Conservation (phyloP, 768 basidiomycete genomes). For the Trametes meyenii region DNA sequence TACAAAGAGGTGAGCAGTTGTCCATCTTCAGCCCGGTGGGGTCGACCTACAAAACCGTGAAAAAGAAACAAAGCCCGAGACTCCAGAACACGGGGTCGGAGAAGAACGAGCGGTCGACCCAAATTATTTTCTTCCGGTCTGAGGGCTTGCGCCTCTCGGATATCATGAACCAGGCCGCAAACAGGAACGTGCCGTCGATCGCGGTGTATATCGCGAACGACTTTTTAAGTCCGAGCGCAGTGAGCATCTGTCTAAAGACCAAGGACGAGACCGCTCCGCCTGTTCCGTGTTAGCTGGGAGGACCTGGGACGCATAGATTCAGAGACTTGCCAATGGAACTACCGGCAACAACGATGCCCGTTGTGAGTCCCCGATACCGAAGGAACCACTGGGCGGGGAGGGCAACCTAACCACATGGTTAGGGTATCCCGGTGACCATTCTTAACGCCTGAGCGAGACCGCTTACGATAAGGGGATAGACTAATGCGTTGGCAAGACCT, state of each 20-base stretch:
- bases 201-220: constrained; percentile 27
- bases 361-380: constrained; percentile 34
- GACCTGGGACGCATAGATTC: neutral
- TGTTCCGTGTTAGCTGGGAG: neutral
- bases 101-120: constrained; percentile 29
- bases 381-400: constrained; percentile 38
- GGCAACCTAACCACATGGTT: constrained; percentile 16
- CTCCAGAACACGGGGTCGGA: constrained; percentile 37
- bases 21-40: too few species aligned
- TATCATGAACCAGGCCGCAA: constrained; percentile 25
- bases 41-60: constrained; percentile 27
- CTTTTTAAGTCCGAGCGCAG: constrained; percentile 21
- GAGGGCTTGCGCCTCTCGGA: constrained; percentile 20
- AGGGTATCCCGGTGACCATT: neutral
- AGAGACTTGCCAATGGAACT: constrained; percentile 21
- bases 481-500: constrained; percentile 23
- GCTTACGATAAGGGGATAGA: constrained; percentile 27
- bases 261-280: constrained; percentile 30
- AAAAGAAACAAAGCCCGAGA: constrained; percentile 35
- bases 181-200: constrained; percentile 23
- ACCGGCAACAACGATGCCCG: constrained; percentile 39
- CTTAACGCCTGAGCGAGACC: neutral
- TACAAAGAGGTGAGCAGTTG: neutral
- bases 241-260: constrained; percentile 27
- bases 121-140: constrained; percentile 23